phyloP scores from a whole-genome alignment of 2,329 filamentous ascomycete species.

The Mycocentrospora acerina region DNA sequence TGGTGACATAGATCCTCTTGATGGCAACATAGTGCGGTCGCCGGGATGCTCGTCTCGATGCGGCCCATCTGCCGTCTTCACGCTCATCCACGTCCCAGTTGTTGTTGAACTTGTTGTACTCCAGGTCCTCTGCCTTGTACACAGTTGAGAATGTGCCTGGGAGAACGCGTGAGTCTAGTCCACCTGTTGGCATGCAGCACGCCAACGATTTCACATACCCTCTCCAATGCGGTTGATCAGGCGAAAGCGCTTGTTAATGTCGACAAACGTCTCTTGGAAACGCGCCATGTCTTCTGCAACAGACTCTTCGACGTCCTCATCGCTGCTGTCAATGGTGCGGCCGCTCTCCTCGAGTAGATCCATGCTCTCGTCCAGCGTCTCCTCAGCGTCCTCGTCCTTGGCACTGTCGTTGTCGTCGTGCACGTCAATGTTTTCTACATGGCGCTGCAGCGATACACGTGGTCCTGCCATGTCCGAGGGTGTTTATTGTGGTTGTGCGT shows the following conservation, averaged over 20 bases:
- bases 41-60: conserved; percentile 57
- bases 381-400: conserved; percentile 42
- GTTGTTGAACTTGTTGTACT: conserved; percentile 81
- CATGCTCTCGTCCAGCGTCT: conserved; percentile 50
- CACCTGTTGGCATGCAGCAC: conserved; percentile 28
- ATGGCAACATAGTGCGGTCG: conserved; percentile 82
- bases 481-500: conserved; percentile 5
- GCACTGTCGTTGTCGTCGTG: conserved; percentile 32
- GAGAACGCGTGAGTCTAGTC: conserved; percentile 24
- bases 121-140: conserved; percentile 94
- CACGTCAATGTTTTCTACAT: conserved; percentile 28
- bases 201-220: conserved; percentile 56
- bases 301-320: conserved; percentile 64
- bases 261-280: conserved; percentile 78
- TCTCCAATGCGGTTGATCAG: conserved; percentile 97
- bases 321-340: conserved; percentile 47
- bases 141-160: conserved; percentile 96
- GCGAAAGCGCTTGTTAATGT: conserved; percentile 80
- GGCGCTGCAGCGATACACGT: conserved; percentile 26
- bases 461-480: conserved; percentile 33
- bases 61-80: conserved; percentile 64
- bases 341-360: conserved; percentile 53
- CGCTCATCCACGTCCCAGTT: conserved; percentile 78
- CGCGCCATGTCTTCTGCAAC: conserved; percentile 86
- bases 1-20: conserved; percentile 99